phyloP scores from a whole-genome alignment of 306 rosid genomes.

The Chamaecrista fasciculata region DNA sequence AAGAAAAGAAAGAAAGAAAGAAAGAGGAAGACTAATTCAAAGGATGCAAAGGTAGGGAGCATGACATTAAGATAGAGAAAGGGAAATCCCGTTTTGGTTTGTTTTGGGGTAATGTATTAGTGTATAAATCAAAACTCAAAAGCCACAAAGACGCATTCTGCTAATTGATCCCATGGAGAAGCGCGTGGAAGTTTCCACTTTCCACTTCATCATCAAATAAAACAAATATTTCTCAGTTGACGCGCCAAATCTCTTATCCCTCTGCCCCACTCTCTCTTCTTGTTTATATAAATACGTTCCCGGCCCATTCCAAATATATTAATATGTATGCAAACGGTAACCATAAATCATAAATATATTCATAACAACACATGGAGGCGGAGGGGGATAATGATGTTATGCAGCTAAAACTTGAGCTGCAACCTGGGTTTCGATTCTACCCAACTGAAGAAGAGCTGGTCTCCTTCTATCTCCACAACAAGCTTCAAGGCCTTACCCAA shows the following conservation, averaged over 20 bases:
- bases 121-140: too few relatives aligned
- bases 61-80: too few relatives aligned
- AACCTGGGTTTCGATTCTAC: constrained; percentile 73
- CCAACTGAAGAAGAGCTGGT: constrained; percentile 86
- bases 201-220: background rate
- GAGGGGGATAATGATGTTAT: too few relatives aligned
- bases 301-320: background rate
- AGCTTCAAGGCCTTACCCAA: constrained; percentile 56
- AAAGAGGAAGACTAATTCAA: too few relatives aligned
- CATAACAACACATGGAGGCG: too few relatives aligned
- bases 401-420: too few relatives aligned
- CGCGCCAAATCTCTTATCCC: constrained; percentile 24
- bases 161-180: constrained; percentile 35
- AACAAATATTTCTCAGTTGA: constrained; percentile 32
- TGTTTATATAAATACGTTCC: constrained; percentile 14
- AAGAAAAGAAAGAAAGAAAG: too few relatives aligned
- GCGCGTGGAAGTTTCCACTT: constrained; percentile 57
- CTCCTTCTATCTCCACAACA: constrained; percentile 62
- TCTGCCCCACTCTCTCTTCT: background rate
- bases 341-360: too few relatives aligned
- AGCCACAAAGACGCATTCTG: constrained; percentile 24
- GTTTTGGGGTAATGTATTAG: too few relatives aligned
- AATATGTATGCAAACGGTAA: background rate
- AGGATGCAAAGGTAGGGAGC: too few relatives aligned
- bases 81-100: background rate